Evolutionary conservation across 768 basidiomycete species (phyloP).

Genomic region (Leccinellum luteum): DNA sequence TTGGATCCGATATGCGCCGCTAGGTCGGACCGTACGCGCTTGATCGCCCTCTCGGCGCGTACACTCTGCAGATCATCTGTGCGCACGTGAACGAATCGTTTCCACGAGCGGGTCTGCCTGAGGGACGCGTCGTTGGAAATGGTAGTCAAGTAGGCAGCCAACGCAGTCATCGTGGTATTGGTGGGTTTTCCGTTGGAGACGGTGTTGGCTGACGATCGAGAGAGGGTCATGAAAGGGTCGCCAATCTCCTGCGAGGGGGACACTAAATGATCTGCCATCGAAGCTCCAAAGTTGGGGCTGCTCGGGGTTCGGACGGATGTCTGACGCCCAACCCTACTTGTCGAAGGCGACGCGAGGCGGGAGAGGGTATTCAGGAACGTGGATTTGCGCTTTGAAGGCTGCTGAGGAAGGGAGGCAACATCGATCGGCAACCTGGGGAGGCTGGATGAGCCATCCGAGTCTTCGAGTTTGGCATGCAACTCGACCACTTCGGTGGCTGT

Average conservation of each 20-base stretch:
- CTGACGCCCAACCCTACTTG: conserved; percentile 48
- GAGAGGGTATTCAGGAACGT: conserved; percentile 86
- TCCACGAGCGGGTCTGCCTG: conserved; percentile 71
- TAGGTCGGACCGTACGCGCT: conserved; percentile 81
- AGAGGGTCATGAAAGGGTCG: conserved; percentile 59
- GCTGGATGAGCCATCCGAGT: conserved; percentile 52
- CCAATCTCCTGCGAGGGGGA: conserved; percentile 55
- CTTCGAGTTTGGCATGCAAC: conserved; percentile 77
- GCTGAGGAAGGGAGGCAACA: conserved; percentile 45
- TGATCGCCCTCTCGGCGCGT: conserved; percentile 83
- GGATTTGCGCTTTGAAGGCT: conserved; percentile 70
- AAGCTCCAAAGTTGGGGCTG: conserved; percentile 32
- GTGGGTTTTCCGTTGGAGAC: conserved; percentile 25
- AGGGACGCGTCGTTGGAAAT: conserved; percentile 66
- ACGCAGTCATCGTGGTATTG: conserved; percentile 57
- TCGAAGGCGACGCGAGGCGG: conserved; percentile 72
- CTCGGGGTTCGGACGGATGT: conserved; percentile 34
- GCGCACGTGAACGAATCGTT: conserved; percentile 80
- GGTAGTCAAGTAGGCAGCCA: conserved; percentile 79
- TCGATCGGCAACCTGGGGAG: conserved; percentile 65
- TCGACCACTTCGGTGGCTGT: conserved; percentile 75
- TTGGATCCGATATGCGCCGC: conserved; percentile 61
- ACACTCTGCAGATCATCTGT: conserved; percentile 88
- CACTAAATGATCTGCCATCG: conserved; percentile 35
- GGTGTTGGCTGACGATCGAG: conserved; percentile 26